Percentiles rank a stretch among this genome's conserved stretches.
Evolutionary conservation across 2,329 filamentous ascomycete genomes (phyloP).

Genomic region (Claviceps pazoutovae): DNA sequence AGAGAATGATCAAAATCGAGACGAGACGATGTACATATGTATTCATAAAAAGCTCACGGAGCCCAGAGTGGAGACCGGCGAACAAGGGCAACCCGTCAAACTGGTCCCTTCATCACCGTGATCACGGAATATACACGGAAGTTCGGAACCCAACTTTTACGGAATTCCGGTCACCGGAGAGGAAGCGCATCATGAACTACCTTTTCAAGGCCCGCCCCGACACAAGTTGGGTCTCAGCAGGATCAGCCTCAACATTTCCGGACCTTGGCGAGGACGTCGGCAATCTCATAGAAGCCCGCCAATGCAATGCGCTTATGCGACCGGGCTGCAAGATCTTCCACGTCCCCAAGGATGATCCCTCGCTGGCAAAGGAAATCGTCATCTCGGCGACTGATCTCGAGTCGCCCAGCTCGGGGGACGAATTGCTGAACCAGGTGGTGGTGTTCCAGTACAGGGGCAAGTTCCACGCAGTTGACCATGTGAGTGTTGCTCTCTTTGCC

Average conservation of each 20-base stretch:
- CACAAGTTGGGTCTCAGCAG: conserved; percentile 37
- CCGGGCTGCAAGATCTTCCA: conserved; percentile 46
- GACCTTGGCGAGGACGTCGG: conserved; percentile 30
- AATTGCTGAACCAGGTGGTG: conserved; percentile 45
- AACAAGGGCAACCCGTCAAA: neutral
- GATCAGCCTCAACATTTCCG: conserved; percentile 40
- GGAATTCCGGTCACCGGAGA: neutral
- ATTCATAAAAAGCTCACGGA: too few species aligned
- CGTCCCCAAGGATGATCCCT: conserved; percentile 28
- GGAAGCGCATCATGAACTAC: conserved; percentile 11
- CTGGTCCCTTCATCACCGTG: neutral
- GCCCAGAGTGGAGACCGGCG: neutral
- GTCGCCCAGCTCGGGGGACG: conserved; percentile 5
- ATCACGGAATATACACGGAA: neutral
- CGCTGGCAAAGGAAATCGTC: conserved; percentile 19
- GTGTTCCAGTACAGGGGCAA: conserved; percentile 50
- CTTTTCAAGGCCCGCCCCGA: conserved; percentile 9
- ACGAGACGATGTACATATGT: too few species aligned
- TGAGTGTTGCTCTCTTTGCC: conserved; percentile 21
- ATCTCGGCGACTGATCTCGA: conserved; percentile 10
- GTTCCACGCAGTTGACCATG: conserved; percentile 56
- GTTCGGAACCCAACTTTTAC: neutral
- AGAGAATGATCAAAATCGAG: too few species aligned
- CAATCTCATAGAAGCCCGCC: conserved; percentile 21
- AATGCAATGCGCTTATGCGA: conserved; percentile 25